Base-by-base conservation (phyloP, 83 land plant species). In the Picea abies region DNA sequence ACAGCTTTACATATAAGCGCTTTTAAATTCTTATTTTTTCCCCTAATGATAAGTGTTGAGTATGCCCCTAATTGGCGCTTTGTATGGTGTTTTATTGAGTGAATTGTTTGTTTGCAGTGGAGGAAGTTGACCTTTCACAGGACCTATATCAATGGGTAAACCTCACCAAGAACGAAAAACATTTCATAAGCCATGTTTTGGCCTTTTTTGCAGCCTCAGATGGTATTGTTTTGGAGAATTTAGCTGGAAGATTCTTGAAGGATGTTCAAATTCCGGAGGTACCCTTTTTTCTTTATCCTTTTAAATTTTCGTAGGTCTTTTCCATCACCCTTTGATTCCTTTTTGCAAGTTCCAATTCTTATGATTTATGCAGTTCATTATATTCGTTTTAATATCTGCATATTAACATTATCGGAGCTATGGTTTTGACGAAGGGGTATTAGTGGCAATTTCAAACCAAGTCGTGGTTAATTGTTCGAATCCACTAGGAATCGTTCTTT, bases 131-230 rank as follows among this genome's bases (percentile, higher is more conserved):
- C 81, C 89, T 94, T 23, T 92, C 97, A 17, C 83, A 85, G 29
- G 97, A 94, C 84, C 12, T 39, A 6, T 83, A 82, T 58, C 92
- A 93, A n/a, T 94, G 94, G 97, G 94, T 90, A 41, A 62, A 62
- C 22, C 84, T 94, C 35, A 63, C 89, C 12, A 68, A 44, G 15
- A 61, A 84, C 16, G 92, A 93, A 82, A 82, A 76, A 65, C 94
- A 91, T 80, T 94, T 93, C 68, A 84, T 94, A 17, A 88, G 87
- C 79, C 95, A 94, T 72, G 92, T 94, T 3, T 79, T 92, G 52
- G 97, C 97, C 16, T 94, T 94, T 69, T 94, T 94, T 67, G 97
- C 95, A 5, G 92, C 95, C 19, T 94, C 95, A 56, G 97, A 94
- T 83, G 97, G 97, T 49, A 92, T 94, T 83, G 97, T 94, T 58